Percentiles rank a stretch among this genome's conserved stretches.
Conservation (phyloP, 108 stramenopile genomes). For the Nitzschia putrida region DNA sequence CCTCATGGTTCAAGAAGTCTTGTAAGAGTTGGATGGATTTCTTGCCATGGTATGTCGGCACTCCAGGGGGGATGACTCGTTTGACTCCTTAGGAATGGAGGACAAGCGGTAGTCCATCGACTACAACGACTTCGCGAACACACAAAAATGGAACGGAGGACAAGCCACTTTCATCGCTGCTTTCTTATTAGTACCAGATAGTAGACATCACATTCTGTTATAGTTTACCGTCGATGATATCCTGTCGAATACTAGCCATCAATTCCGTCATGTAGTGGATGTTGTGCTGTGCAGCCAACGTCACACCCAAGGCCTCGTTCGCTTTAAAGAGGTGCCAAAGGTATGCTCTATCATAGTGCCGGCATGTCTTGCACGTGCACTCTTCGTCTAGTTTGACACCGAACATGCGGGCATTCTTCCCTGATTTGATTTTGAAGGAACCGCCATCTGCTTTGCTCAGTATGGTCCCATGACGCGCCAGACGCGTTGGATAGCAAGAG, state of each 20-base stretch:
- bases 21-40: too few species aligned
- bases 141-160: too few species aligned
- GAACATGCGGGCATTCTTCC: slow-evolving; percentile 57
- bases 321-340: slow-evolving; percentile 92
- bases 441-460: slow-evolving; percentile 44
- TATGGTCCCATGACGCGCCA: slow-evolving; percentile 84
- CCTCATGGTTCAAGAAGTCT: slow-evolving; percentile 14
- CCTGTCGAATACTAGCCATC: slow-evolving; percentile 77
- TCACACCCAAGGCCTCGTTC: slow-evolving; percentile 79
- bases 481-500: slow-evolving; percentile 89
- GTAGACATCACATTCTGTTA: too few species aligned
- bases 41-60: slow-evolving; percentile 44
- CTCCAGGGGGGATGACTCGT: slow-evolving; percentile 10
- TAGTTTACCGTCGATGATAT: slow-evolving; percentile 83
- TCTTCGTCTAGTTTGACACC: slow-evolving; percentile 75
- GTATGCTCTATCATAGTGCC: slow-evolving; percentile 85
- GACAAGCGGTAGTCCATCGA: too few species aligned
- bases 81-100: too few species aligned
- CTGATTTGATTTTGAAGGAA: slow-evolving; percentile 63
- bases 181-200: too few species aligned
- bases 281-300: slow-evolving; percentile 86
- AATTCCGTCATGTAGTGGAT: slow-evolving; percentile 92
- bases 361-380: slow-evolving; percentile 82
- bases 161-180: too few species aligned
- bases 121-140: too few species aligned